Evolutionary conservation across 192 early-diverging fungal genomes (phyloP), one percentile per base, ranked within the genome.

Genomic region (Powellomyces hirtus): DNA sequence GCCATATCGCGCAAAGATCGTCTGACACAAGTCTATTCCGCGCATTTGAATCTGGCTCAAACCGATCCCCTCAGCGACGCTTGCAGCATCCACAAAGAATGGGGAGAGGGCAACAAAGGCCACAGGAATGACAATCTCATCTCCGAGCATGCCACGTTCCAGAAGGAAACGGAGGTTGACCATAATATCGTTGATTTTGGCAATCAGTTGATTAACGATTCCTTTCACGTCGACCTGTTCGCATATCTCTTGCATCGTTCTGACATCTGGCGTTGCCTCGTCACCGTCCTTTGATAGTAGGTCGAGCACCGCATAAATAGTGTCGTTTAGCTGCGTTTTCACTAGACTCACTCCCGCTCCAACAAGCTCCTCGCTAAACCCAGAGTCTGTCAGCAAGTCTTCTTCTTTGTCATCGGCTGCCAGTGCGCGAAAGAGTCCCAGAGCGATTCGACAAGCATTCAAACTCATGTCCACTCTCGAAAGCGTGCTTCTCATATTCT

Each of bases 1-100:
- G 0, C 78, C 61, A 42, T 88, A 69, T 45, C 77, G 81, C 8
- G 79, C 68, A 70, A 89, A 93, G 6, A 88, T 68, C 2, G 61
- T 4, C 16, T 35, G 42, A 26, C 44, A 45, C n/a, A 74, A 13
- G 5, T 71, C 34, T 29, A 78, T 75, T 16, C 61, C 75, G 6
- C 38, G 22, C 8, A 66, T 14, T 59, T 79, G 73, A 13, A 79
- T 38, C 37, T 73, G 64, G 20, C 60, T 37, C 13, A 75, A 27
- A n/a, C 77, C 73, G 16, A 79, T 30, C 4, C 22, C 18, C 8
- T 51, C 38, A 5, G 64, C 44, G 8, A 63, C 29, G 11, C 53
- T 18, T 35, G 53, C 35, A n/a, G 35, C n/a, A n/a, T 75, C 73
- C 5, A 70, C 63, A 65, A 79, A 79, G 38, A 79, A 75, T 8